Percentiles rank a stretch among this genome's conserved stretches.
Evolutionary conservation across 345 rosid species (phyloP).

Genomic region (Turritis glabra): DNA sequence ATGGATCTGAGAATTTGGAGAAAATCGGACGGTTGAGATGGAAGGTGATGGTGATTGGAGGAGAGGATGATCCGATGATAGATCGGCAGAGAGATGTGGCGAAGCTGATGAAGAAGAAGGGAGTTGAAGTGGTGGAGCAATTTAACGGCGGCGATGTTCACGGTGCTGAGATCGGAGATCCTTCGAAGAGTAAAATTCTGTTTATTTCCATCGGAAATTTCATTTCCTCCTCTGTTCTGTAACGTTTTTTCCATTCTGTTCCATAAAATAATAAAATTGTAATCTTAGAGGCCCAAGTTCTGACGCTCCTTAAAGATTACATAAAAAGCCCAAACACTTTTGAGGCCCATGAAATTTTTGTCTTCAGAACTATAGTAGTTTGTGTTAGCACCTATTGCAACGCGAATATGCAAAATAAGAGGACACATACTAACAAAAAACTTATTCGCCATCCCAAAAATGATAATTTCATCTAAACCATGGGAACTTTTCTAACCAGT

Average conservation of each 20-base stretch:
- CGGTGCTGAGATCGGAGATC: constrained; percentile 38
- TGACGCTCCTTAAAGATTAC: no score
- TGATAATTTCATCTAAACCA: no score
- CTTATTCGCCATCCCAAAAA: no score
- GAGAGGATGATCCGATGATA: constrained; percentile 48
- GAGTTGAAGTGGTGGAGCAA: constrained; percentile 37
- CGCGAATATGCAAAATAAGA: no score
- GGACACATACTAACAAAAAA: no score
- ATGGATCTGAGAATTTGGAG: constrained; percentile 36
- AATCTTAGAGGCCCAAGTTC: background rate
- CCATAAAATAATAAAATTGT: background rate
- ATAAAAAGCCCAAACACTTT: no score
- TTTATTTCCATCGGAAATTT: constrained; percentile 28
- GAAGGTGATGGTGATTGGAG: constrained; percentile 50
- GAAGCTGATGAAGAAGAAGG: constrained; percentile 46
- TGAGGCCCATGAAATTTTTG: no score
- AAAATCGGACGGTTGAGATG: constrained; percentile 37
- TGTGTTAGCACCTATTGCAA: no score
- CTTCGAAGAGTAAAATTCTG: constrained; percentile 29
- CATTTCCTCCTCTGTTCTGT: constrained; percentile 21
- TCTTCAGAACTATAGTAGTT: no score
- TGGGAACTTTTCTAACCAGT: no score
- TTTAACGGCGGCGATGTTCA: constrained; percentile 46
- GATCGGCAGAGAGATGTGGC: constrained; percentile 51
- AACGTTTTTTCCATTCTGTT: background rate